Evolutionary conservation across 805 yeast species (phyloP).

Genomic region (Lipomyces lipofer): DNA sequence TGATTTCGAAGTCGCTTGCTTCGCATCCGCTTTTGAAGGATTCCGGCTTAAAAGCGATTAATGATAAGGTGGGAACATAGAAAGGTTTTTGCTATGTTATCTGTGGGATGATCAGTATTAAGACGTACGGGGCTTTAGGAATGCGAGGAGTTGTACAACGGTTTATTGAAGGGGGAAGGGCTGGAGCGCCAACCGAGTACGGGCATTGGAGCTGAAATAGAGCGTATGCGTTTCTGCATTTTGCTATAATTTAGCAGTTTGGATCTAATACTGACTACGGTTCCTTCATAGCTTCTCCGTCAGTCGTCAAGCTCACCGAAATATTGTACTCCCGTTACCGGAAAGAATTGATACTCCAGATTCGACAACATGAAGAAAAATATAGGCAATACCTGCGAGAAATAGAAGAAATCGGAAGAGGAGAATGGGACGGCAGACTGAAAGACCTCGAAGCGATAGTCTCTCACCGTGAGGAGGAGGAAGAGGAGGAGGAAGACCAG

Average conservation of each 20-base stretch:
- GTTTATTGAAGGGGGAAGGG: slow-evolving; percentile 22
- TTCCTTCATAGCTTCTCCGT: slow-evolving; percentile 27
- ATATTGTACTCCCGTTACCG: slow-evolving; percentile 26
- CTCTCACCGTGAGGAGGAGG: slow-evolving; percentile 5
- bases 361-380: slow-evolving; percentile 40
- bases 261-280: background rate
- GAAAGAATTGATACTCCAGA: slow-evolving; percentile 27
- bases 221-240: slow-evolving; percentile 11
- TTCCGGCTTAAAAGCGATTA: slow-evolving; percentile 18
- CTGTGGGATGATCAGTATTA: background rate
- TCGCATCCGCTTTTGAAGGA: slow-evolving; percentile 32
- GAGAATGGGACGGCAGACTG: slow-evolving; percentile 44
- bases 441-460: slow-evolving; percentile 30
- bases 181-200: slow-evolving; percentile 24
- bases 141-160: slow-evolving; percentile 28
- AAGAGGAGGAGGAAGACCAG: background rate
- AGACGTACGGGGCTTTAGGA: no score
- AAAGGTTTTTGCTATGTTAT: background rate
- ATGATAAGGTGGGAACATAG: slow-evolving; percentile 28
- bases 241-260: background rate
- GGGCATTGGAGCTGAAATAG: slow-evolving; percentile 23
- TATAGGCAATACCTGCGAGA: slow-evolving; percentile 43
- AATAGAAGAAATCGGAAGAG: slow-evolving; percentile 46
- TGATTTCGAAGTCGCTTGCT: slow-evolving; percentile 27
- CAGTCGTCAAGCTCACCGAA: slow-evolving; percentile 30